These are phyloP conservation scores for Acanthamoeba castellanii DNA, from an alignment of 208 protist species.

Conservation along the genomic window DNA sequence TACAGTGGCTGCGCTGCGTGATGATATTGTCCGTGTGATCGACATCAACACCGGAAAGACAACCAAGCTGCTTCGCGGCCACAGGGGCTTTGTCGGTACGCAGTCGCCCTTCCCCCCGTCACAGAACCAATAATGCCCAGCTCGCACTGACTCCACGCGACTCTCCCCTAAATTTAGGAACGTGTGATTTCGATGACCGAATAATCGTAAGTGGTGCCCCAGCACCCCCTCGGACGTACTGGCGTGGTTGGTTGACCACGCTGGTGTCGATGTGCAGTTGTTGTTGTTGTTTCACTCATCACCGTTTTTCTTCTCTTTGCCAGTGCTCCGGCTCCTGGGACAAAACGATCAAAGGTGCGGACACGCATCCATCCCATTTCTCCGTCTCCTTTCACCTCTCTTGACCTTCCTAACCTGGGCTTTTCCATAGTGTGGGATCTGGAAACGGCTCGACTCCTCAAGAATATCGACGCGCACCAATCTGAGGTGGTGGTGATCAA, in stretches of 20 bases:
- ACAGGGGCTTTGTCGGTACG: conserved; percentile 56
- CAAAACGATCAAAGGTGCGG: conserved; percentile 42
- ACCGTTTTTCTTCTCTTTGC: neutral
- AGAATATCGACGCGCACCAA: neutral
- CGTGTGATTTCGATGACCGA: conserved; percentile 50
- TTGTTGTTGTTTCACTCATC: neutral
- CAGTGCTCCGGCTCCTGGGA: conserved; percentile 71
- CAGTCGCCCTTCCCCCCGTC: too few relatives aligned
- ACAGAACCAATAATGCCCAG: too few relatives aligned
- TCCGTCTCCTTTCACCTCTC: neutral
- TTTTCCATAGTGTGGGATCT: conserved; percentile 34
- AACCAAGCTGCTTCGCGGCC: conserved; percentile 22
- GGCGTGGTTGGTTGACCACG: neutral
- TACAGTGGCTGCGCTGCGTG: conserved; percentile 16
- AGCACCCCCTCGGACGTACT: neutral
- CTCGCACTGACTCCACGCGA: neutral
- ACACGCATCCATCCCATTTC: neutral
- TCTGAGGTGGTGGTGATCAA: conserved; percentile 49
- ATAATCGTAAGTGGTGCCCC: neutral
- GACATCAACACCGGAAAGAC: conserved; percentile 17
- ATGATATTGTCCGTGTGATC: conserved; percentile 17
- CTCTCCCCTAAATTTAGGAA: neutral
- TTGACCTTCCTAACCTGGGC: neutral
- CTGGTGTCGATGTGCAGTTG: neutral
- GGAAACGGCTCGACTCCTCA: neutral